Base-by-base conservation (phyloP, 2,329 filamentous ascomycete species). In the Ramichloridium luteum region DNA sequence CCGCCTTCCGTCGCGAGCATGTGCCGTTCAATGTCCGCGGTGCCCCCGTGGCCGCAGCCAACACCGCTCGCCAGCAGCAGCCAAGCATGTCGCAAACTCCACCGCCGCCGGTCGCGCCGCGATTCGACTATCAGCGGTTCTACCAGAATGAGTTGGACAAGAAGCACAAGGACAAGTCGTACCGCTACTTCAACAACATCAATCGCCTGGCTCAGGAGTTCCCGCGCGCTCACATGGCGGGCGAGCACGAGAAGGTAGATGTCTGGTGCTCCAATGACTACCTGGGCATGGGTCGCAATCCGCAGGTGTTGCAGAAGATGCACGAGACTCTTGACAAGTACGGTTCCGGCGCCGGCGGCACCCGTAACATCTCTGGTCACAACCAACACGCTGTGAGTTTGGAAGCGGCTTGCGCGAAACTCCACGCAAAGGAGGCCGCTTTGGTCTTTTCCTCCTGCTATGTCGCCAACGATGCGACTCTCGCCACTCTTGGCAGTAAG, bases 121-220 rank as follows among this genome's bases (percentile, higher is more conserved):
- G 77, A 51, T 98, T 94, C 60, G 72, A 96, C 59, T 98, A 98
- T 53, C 77, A 93, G 50, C 72, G 59, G 28, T 98, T 94, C 61
- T 98, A 96, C 63, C 64, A 77, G 44, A 65, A 65, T 39, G 88
- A 98, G 59, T 63, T 98, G 46, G 84, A 94, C 49, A 96, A 94
- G 73, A 98, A 98, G 67, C 90, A 93, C 71, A 86, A 93, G 70
- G 90, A 98, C 70, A 96, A 94, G 67, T 94, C 86, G 31, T 98
- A 98, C 67, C 83, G 90, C 54, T 96, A 96, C 67, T 98, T 98
- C 69, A 98, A 98, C 71, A 98, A 98, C 68, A 98, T 98, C 74
- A 98, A 98, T 55, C 85, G 90, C 20, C 70, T 98, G 39, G 90
- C 90, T 45, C 83, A 90, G 63, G 84, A 96, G 44, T 98, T 98